These are phyloP conservation scores for Tuber melanosporum DNA, from an alignment of 495 filamentous ascomycete species.

Conservation along the genomic window DNA sequence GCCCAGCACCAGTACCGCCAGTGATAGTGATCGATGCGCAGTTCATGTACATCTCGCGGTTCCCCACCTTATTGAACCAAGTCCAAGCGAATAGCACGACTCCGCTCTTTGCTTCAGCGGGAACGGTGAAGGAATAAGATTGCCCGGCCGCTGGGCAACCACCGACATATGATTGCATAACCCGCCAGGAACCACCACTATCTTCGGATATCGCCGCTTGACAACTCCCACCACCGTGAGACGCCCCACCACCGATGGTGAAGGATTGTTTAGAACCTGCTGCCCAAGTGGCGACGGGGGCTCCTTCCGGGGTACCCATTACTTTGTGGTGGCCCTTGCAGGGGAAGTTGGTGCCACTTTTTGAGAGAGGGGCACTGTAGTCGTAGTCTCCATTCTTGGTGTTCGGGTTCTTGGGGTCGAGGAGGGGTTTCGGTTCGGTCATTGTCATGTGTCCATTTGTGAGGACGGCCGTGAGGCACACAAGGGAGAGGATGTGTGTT, in stretches of 20 bases:
- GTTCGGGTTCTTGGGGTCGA: conserved; percentile 48
- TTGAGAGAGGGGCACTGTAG: conserved; percentile 52
- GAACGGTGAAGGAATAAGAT: conserved; percentile 59
- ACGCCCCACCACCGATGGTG: conserved; percentile 48
- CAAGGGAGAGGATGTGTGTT: neutral
- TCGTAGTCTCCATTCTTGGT: conserved; percentile 52
- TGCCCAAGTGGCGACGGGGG: conserved; percentile 49
- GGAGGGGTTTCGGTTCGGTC: conserved; percentile 51
- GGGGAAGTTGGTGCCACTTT: conserved; percentile 52
- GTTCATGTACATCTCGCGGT: conserved; percentile 59
- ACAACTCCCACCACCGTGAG: conserved; percentile 60
- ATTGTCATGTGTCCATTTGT: conserved; percentile 56
- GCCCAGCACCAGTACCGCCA: conserved; percentile 40
- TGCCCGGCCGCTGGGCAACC: conserved; percentile 49
- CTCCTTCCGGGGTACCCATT: conserved; percentile 46
- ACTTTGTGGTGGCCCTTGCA: conserved; percentile 60
- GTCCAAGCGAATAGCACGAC: conserved; percentile 53
- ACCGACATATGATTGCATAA: conserved; percentile 61
- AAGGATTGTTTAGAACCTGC: conserved; percentile 56
- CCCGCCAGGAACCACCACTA: conserved; percentile 54
- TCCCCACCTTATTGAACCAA: conserved; percentile 55
- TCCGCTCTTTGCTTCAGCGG: conserved; percentile 45
- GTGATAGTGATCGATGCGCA: conserved; percentile 52
- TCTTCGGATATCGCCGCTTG: conserved; percentile 61
- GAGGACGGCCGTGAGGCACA: neutral